Conservation (phyloP, 2,329 filamentous ascomycete genomes). For the Pseudogymnoascus sp. region DNA sequence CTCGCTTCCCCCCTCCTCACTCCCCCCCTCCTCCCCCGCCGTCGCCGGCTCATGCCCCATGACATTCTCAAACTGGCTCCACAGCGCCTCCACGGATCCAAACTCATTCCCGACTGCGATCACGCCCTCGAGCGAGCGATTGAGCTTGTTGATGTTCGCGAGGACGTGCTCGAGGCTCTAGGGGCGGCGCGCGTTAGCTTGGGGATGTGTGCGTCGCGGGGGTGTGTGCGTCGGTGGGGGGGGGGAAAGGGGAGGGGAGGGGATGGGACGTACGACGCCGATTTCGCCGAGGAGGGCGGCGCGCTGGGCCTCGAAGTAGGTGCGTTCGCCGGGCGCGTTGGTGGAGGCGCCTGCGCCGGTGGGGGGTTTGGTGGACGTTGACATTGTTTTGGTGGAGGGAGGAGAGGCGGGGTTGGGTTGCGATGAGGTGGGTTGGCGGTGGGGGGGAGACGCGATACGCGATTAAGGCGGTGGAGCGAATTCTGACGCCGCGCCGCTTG, state of each 20-base stretch:
- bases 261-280: constrained; percentile 46
- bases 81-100: constrained; percentile 89
- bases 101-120: constrained; percentile 94
- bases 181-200: background rate
- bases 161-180: constrained; percentile 81
- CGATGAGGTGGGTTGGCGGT: background rate
- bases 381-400: constrained; percentile 15
- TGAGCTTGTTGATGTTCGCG: constrained; percentile 91
- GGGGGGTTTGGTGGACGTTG: constrained; percentile 18
- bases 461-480: background rate
- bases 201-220: background rate
- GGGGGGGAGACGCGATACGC: background rate
- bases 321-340: constrained; percentile 34
- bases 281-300: constrained; percentile 65
- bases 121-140: constrained; percentile 83
- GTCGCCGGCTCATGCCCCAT: constrained; percentile 64
- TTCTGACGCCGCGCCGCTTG: background rate
- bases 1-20: constrained; percentile 18
- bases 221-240: no score
- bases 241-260: no score
- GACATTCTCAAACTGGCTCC: constrained; percentile 94
- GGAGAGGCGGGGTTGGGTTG: background rate
- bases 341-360: constrained; percentile 13
- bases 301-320: constrained; percentile 70
- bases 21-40: constrained; percentile 21